Percentiles rank a stretch among this genome's conserved stretches.
These are phyloP conservation scores for Emergomyces orientalis DNA, from an alignment of 2,329 filamentous ascomycete genomes.

Conservation along the genomic window DNA sequence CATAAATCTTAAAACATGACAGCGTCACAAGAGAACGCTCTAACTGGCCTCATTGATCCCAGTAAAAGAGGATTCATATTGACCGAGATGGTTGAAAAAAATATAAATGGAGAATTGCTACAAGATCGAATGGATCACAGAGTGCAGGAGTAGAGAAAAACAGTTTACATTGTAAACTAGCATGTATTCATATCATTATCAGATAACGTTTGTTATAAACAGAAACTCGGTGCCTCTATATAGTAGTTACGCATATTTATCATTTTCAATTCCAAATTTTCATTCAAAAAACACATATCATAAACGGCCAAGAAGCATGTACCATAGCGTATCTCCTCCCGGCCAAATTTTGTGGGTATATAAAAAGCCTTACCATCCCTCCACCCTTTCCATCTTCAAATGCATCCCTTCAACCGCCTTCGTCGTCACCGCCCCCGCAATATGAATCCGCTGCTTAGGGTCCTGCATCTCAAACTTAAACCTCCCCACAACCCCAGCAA, in stretches of 20 bases:
- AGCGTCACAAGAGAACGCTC: too few species aligned
- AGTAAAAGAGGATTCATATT: too few species aligned
- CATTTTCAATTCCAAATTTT: not conserved
- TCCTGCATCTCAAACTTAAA: slow-evolving; percentile 32
- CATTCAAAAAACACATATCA: not conserved
- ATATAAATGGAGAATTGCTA: too few species aligned
- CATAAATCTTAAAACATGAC: too few species aligned
- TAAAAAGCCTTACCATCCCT: slow-evolving; percentile 23
- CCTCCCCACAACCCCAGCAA: slow-evolving; percentile 31
- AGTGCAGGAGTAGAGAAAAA: too few species aligned
- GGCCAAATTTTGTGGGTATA: not conserved
- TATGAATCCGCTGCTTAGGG: slow-evolving; percentile 29
- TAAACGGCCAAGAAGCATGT: not conserved
- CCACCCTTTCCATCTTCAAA: slow-evolving; percentile 27
- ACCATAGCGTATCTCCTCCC: not conserved
- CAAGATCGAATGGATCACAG: too few species aligned
- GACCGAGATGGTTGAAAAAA: too few species aligned
- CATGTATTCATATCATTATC: not conserved
- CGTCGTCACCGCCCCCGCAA: slow-evolving; percentile 32
- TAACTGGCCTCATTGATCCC: too few species aligned
- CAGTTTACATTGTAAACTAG: too few species aligned
- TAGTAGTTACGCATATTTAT: too few species aligned
- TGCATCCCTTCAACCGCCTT: slow-evolving; percentile 35
- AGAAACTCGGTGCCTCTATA: too few species aligned
- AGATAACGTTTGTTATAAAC: too few species aligned